Conservation (phyloP, 495 filamentous ascomycete genomes). For the Neurospora sp. region DNA sequence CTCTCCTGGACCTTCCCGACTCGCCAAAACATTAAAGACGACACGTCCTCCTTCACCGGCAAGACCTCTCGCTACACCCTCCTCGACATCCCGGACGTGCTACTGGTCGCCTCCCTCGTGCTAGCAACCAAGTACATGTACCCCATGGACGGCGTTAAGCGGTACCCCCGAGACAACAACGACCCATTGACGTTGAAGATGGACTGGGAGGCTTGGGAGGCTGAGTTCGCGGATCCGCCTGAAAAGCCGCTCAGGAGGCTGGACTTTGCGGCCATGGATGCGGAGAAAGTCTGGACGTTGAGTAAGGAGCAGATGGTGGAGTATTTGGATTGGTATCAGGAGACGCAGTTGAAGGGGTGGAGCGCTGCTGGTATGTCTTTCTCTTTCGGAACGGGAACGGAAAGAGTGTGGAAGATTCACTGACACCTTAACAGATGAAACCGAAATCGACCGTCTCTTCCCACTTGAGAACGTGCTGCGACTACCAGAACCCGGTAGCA, state of each 20-base stretch:
- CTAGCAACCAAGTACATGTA: constrained; percentile 70
- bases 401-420: no score
- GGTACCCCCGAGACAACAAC: constrained; percentile 41
- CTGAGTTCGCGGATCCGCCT: constrained; percentile 32
- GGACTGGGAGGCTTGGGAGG: constrained; percentile 64
- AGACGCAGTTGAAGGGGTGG: constrained; percentile 48
- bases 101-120: constrained; percentile 61
- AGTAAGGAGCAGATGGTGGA: constrained; percentile 57
- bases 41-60: neutral
- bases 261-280: constrained; percentile 39
- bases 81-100: constrained; percentile 57
- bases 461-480: constrained; percentile 21
- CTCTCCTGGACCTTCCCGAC: constrained; percentile 48
- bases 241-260: constrained; percentile 12
- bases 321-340: constrained; percentile 85
- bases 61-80: constrained; percentile 10
- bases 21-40: constrained; percentile 9
- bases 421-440: constrained; percentile 5
- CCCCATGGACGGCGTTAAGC: constrained; percentile 56
- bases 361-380: constrained; percentile 29
- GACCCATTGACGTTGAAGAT: constrained; percentile 55
- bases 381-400: no score
- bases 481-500: constrained; percentile 5
- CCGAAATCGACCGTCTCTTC: constrained; percentile 38
- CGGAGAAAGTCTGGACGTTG: constrained; percentile 63